A percentile compares a stretch with the other conserved stretches of the same genome.
Evolutionary conservation across 2,329 filamentous ascomycete species (phyloP).

Genomic region (Colletotrichum caudatum): DNA sequence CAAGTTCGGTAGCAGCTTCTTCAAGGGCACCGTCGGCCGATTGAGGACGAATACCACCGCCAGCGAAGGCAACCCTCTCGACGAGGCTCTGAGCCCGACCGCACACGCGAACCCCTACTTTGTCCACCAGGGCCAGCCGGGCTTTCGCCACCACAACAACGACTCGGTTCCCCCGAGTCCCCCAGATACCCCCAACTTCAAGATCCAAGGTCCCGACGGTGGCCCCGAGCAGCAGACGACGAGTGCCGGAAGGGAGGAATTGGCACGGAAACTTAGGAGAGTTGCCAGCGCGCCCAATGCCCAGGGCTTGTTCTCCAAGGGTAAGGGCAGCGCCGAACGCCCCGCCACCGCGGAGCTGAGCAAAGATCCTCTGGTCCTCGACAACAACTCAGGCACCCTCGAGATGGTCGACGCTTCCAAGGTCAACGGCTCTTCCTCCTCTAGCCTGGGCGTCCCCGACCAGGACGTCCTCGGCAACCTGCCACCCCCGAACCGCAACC

Average conservation of each 20-base stretch:
- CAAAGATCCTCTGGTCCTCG: conserved; percentile 79
- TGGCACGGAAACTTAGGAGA: conserved; percentile 90
- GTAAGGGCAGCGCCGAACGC: conserved; percentile 70
- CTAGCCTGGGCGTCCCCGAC: conserved; percentile 53
- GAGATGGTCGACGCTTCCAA: conserved; percentile 59
- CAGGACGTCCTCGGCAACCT: conserved; percentile 70
- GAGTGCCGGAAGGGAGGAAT: conserved; percentile 88
- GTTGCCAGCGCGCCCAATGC: conserved; percentile 98
- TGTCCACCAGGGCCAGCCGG: conserved; percentile 93
- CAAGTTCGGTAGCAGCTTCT: conserved; percentile 87
- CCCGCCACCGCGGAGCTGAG: conserved; percentile 88
- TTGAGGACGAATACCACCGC: conserved; percentile 91
- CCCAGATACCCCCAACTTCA: conserved; percentile 86
- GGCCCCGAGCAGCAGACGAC: conserved; percentile 75
- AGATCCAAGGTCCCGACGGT: conserved; percentile 76
- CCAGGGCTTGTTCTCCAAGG: conserved; percentile 84
- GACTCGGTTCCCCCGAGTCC: conserved; percentile 93
- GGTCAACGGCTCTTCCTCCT: conserved; percentile 48
- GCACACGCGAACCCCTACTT: conserved; percentile 98
- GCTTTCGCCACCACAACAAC: conserved; percentile 93
- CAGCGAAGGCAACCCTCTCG: conserved; percentile 91
- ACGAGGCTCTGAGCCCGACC: conserved; percentile 90
- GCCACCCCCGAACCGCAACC: conserved; percentile 73
- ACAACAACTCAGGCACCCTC: conserved; percentile 63
- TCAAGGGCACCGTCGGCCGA: conserved; percentile 85